Conservation (phyloP, 345 rosid species). For the Populus alba region DNA sequence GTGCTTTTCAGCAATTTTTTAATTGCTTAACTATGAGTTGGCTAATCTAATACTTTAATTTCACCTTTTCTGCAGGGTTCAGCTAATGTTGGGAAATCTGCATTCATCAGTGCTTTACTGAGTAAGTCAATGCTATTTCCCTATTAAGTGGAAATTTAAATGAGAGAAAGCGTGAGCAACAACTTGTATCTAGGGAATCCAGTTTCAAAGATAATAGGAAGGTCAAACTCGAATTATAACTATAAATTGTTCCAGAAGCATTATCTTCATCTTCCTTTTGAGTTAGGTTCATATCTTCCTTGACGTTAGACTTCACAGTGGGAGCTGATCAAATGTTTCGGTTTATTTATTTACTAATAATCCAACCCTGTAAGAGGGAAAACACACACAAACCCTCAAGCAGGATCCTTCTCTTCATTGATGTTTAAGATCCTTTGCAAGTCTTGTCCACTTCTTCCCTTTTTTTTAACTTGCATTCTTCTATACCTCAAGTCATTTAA, state of each 20-base stretch:
- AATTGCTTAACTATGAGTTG: not conserved
- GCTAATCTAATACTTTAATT: constrained; percentile 6
- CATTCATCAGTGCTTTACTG: constrained; percentile 83
- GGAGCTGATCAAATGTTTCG: not conserved
- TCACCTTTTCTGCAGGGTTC: constrained; percentile 58
- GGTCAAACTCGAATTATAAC: no score
- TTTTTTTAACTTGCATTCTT: not conserved
- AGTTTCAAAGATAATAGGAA: not conserved
- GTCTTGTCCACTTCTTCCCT: not conserved
- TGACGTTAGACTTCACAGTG: not conserved
- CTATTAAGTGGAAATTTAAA: not conserved
- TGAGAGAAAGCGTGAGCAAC: not conserved
- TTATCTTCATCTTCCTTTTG: no score
- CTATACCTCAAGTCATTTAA: not conserved
- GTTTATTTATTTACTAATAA: no score
- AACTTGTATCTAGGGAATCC: not conserved
- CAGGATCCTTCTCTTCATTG: not conserved
- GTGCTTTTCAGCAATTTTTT: constrained; percentile 8
- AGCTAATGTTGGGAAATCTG: constrained; percentile 98
- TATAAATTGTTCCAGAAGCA: no score
- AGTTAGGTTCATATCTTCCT: no score
- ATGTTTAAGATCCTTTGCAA: not conserved
- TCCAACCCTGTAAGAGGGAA: not conserved
- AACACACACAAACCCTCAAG: not conserved
- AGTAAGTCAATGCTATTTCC: constrained; percentile 52